Evolutionary conservation across 805 yeast species (phyloP), one percentile per base, ranked within the genome.

Genomic region (Hermanozyma aechmeae): DNA sequence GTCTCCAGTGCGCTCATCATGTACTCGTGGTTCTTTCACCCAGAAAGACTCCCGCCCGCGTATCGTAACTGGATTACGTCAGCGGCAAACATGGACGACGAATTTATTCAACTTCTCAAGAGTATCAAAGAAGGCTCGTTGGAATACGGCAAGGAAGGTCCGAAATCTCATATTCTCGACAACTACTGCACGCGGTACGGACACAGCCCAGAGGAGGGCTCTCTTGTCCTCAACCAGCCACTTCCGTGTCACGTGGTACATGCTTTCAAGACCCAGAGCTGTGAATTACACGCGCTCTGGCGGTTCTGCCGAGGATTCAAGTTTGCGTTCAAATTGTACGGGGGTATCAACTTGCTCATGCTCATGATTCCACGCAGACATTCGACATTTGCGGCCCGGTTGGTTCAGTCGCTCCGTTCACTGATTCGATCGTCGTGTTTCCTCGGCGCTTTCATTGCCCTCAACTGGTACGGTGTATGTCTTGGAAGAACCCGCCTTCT

Each of bases 391-490:
- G n/a, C 25, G 9, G 5, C 31, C 14, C 30, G 54, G 18, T 20
- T 45, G 11, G 21, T 42, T 5, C 37, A 46, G 16, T 53, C 56
- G 3, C 22, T 20, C 22, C 5, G 22, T 5, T 43, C 56, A 23
- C 39, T 69, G 4, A 24, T 50, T 3, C 41, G 71, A 24, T 66
- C 71, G 5, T 60, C 71, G 5, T 44, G 55, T 16, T 67, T 67
- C 42, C 48, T 67, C 29, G 68, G 63, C 4, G 32, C 57, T 2
- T 67, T 55, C 36, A 66, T 67, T 16, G 53, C 53, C 10, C 44
- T 64, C 25, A 51, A 51, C 33, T 67, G 73, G 73, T 68, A 68
- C 36, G 58, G 58, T 6, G 71, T 68, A 10, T 67, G 73, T 40
- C 44, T 66, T 15, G 50, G 56, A 3, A 43, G 73, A 27, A 52